phyloP scores from a whole-genome alignment of 345 rosid species.

The Euphorbia lathyris region DNA sequence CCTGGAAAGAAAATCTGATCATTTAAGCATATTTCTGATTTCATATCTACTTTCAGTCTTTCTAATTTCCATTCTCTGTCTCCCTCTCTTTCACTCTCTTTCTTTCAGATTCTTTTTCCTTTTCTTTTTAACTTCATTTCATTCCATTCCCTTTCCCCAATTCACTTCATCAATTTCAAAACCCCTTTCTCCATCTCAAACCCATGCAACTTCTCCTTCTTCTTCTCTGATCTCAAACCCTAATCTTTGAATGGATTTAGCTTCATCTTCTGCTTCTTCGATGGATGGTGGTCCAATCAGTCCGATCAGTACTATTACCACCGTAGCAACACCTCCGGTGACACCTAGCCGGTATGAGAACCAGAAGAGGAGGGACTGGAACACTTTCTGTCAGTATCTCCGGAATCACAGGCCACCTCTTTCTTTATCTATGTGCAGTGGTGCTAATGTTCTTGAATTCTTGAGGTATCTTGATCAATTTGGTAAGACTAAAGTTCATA shows the following conservation, averaged over 20 bases:
- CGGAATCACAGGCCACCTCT: slow-evolving; percentile 80
- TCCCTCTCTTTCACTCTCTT: background rate
- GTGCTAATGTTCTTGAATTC: slow-evolving; percentile 86
- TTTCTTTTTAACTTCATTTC: background rate
- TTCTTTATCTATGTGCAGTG: slow-evolving; percentile 67
- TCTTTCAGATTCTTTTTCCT: slow-evolving; percentile 4
- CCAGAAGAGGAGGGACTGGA: slow-evolving; percentile 88
- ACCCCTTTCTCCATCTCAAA: background rate
- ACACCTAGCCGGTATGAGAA: slow-evolving; percentile 80
- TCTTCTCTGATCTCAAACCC: slow-evolving; percentile 20
- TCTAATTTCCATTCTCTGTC: slow-evolving; percentile 20
- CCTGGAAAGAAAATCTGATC: slow-evolving; percentile 39
- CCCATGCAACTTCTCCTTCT: slow-evolving; percentile 22
- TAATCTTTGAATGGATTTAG: slow-evolving; percentile 26
- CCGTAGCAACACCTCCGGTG: slow-evolving; percentile 16
- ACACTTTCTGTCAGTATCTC: slow-evolving; percentile 85
- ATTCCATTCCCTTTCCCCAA: background rate
- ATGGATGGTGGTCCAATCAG: background rate
- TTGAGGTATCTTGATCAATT: slow-evolving; percentile 71
- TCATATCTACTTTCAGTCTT: slow-evolving; percentile 17
- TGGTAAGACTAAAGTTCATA: slow-evolving; percentile 76
- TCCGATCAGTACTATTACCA: background rate
- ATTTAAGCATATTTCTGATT: slow-evolving; percentile 23
- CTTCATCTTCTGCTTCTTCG: slow-evolving; percentile 13
- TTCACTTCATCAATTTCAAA: background rate